These are phyloP conservation scores for Lithocarpus polystachyus DNA, from an alignment of 306 rosid genomes.

Conservation along the genomic window DNA sequence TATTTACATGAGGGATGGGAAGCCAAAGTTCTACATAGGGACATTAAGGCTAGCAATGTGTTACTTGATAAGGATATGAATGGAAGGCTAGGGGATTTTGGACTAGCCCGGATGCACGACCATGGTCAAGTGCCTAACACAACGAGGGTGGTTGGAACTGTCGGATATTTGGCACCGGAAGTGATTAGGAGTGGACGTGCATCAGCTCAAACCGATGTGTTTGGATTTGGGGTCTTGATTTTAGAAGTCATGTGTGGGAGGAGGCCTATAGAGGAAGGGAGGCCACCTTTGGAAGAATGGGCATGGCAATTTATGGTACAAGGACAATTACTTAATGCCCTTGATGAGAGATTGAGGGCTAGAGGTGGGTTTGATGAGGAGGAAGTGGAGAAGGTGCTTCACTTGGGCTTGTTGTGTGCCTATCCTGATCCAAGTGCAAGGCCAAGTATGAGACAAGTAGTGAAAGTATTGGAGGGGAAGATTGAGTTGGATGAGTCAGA, in stretches of 20 bases:
- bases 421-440: constrained; percentile 62
- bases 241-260: constrained; percentile 86
- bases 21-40: constrained; percentile 68
- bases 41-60: constrained; percentile 88
- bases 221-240: constrained; percentile 69
- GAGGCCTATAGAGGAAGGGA: constrained; percentile 78
- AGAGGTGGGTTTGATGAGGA: constrained; percentile 41
- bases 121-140: constrained; percentile 60
- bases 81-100: constrained; percentile 82
- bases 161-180: constrained; percentile 85
- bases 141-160: constrained; percentile 71
- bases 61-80: constrained; percentile 77
- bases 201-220: constrained; percentile 70
- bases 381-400: constrained; percentile 51
- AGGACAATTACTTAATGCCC: constrained; percentile 42
- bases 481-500: constrained; percentile 38
- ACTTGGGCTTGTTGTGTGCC: constrained; percentile 81
- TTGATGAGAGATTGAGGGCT: constrained; percentile 55
- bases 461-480: constrained; percentile 65
- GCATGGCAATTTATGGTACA: constrained; percentile 49
- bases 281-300: constrained; percentile 53
- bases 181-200: constrained; percentile 60
- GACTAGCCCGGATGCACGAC: constrained; percentile 67
- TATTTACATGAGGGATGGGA: constrained; percentile 97
- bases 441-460: constrained; percentile 76